phyloP scores from a whole-genome alignment of 2,329 filamentous ascomycete species.

The Orbilia javanica region DNA sequence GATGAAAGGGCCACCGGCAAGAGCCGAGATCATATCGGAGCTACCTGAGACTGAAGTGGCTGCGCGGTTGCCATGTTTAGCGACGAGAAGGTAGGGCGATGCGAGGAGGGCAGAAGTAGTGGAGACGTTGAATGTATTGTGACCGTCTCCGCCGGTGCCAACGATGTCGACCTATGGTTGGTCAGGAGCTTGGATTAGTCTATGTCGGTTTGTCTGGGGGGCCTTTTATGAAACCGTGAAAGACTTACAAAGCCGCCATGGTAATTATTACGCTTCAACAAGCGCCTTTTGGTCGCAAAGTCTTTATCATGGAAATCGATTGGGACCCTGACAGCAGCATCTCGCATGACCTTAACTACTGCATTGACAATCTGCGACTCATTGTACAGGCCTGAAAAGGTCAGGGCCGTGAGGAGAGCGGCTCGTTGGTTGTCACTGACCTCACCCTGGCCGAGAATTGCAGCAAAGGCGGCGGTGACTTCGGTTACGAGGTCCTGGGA shows the following conservation, averaged over 20 bases:
- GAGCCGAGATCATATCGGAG: slow-evolving; percentile 85
- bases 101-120: slow-evolving; percentile 94
- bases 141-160: slow-evolving; percentile 93
- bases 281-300: slow-evolving; percentile 70
- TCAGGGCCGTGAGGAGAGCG: slow-evolving; percentile 87
- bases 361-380: slow-evolving; percentile 86
- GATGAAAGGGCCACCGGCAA: slow-evolving; percentile 75
- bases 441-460: slow-evolving; percentile 19
- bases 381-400: slow-evolving; percentile 88
- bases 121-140: slow-evolving; percentile 98
- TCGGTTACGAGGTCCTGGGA: slow-evolving; percentile 29
- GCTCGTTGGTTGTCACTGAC: slow-evolving; percentile 78
- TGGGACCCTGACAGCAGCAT: slow-evolving; percentile 80
- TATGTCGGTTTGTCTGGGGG: neutral
- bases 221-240: neutral
- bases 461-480: slow-evolving; percentile 32
- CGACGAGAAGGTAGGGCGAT: slow-evolving; percentile 84
- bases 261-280: slow-evolving; percentile 78
- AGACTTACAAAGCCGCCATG: slow-evolving; percentile 81
- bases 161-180: slow-evolving; percentile 83
- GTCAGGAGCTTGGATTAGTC: neutral
- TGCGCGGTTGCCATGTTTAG: slow-evolving; percentile 96
- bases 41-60: slow-evolving; percentile 96
- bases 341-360: slow-evolving; percentile 86
- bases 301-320: slow-evolving; percentile 69